These are phyloP conservation scores for Voacanga thouarsii DNA, from an alignment of 257 asterid species.

Conservation along the genomic window DNA sequence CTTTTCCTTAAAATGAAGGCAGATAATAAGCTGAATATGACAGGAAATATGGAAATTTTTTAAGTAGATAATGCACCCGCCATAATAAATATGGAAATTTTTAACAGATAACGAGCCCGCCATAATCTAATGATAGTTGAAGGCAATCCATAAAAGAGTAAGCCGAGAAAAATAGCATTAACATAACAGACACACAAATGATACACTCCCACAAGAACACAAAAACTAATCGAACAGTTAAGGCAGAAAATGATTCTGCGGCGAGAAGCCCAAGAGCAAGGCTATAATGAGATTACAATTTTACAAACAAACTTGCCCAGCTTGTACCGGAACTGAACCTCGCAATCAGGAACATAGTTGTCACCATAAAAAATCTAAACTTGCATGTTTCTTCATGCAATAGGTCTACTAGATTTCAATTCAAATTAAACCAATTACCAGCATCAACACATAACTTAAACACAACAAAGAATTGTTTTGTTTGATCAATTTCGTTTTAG, in stretches of 20 bases:
- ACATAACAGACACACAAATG: not conserved
- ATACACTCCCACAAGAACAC: not conserved
- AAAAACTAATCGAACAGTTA: not conserved
- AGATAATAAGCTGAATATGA: not conserved
- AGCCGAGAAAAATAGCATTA: not conserved
- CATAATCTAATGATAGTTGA: not conserved
- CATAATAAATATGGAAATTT: not conserved
- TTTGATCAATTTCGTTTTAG: not conserved
- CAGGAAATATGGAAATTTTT: not conserved
- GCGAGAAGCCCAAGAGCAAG: not conserved
- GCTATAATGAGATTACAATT: not conserved
- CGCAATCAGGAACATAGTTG: not conserved
- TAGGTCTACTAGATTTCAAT: not conserved
- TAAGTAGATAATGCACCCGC: not conserved
- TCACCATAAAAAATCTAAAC: not conserved
- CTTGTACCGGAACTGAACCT: not conserved
- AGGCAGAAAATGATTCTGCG: not conserved
- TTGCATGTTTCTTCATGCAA: not conserved
- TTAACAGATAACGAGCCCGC: not conserved
- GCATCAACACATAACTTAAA: not conserved
- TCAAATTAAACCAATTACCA: not conserved
- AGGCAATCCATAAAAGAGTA: not conserved
- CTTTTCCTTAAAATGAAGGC: not conserved
- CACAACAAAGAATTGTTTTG: not conserved
- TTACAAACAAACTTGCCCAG: not conserved